Base-by-base conservation (phyloP, 2,329 filamentous ascomycete species). In the Ilyonectria mors-panacis region DNA sequence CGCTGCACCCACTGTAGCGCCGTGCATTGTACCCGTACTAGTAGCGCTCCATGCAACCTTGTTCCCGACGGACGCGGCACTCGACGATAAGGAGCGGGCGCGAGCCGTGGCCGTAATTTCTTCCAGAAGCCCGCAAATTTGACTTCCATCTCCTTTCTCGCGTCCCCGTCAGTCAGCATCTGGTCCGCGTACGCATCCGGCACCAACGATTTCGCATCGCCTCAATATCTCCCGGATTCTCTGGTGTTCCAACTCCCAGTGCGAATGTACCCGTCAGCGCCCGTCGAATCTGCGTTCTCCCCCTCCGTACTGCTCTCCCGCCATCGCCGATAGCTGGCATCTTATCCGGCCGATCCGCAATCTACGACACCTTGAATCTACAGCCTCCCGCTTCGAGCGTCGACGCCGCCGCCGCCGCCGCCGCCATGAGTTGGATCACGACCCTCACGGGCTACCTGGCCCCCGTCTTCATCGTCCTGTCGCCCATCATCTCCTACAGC, bases 401-500 rank as follows among this genome's bases (percentile, higher is more conserved):
- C 39, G 8, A n/a, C 15, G 12, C 9, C 13, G 35, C 12, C 9
- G 33, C 33, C 13, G 13, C 33, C 5, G 13, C 13, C 23, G 64
- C 64, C 61, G 42, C 37, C 35, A 59, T 72, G 68, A 67, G 66
- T 63, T 76, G 74, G 74, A 35, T 76, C 28, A 69, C 74, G 61
- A 70, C 71, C 54, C 53, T 75, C 67, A 84, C 87, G 77, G 87
- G 86, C 82, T 85, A 86, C 75, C 78, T 89, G 68, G 89, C 89
- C 78, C 90, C 90, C 23, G 78, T 90, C 62, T 92, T 92, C 77
- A 85, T 92, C 68, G 84, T 91, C 73, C 72, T 88, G 72, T 92
- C 89, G 73, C 90, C 89, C 19, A 83, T 92, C 51, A 81, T 91
- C 45, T 91, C 89, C 60, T 92, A 92, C 78, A 85, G 86, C 75